phyloP scores from a whole-genome alignment of 306 rosid genomes.

The Betula pendula region DNA sequence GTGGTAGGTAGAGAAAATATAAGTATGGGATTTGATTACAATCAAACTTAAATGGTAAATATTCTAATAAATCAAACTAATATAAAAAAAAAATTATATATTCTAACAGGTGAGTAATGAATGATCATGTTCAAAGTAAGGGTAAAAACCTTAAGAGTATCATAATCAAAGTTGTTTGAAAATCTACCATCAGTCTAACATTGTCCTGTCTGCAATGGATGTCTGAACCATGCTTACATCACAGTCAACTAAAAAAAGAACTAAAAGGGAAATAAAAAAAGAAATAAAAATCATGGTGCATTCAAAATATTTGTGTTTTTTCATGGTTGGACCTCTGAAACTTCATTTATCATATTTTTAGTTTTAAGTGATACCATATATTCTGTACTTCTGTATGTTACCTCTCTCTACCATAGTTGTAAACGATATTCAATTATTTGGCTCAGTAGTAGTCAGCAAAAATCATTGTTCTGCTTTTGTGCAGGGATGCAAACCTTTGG shows the following conservation, averaged over 20 bases:
- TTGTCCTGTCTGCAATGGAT: neutral
- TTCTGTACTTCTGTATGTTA: neutral
- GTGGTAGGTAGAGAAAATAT: too few relatives aligned
- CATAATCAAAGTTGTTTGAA: neutral
- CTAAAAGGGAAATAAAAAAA: neutral
- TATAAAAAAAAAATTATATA: too few relatives aligned
- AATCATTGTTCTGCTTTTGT: neutral
- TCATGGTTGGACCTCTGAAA: neutral
- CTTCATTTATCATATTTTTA: neutral
- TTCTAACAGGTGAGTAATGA: neutral
- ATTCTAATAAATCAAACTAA: too few relatives aligned
- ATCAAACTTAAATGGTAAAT: too few relatives aligned
- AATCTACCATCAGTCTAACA: neutral
- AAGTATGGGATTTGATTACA: too few relatives aligned
- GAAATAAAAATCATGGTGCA: neutral
- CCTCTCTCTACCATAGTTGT: neutral
- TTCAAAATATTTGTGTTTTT: neutral
- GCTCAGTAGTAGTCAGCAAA: neutral
- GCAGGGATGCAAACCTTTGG: conserved; percentile 60
- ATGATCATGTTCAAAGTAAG: neutral
- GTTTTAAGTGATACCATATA: neutral
- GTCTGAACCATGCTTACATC: neutral
- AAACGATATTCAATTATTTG: neutral
- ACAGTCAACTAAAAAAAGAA: neutral
- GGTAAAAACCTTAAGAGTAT: neutral